A percentile compares a stretch with the other conserved stretches of the same genome.
phyloP scores from a whole-genome alignment of 441 rosid species.

The Gossypium schwendimanii region DNA sequence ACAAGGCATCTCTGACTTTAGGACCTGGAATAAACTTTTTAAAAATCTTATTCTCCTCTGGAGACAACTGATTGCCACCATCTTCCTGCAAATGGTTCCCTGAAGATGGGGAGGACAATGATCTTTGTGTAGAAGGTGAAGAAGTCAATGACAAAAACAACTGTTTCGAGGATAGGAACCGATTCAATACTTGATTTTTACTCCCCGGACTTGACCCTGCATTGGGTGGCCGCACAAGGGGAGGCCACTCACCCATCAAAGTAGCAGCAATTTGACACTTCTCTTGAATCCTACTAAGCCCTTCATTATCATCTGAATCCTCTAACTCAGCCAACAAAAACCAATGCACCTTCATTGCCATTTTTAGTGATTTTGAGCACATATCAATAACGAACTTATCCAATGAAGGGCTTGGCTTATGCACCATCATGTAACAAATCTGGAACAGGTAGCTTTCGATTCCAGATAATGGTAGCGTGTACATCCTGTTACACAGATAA shows the following conservation, averaged over 20 bases:
- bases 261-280: conserved; percentile 96
- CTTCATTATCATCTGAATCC: conserved; percentile 93
- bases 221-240: conserved; percentile 50
- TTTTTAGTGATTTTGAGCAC: conserved; percentile 74
- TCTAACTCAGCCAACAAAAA: conserved; percentile 91
- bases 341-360: conserved; percentile 96
- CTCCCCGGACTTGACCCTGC: conserved; percentile 59
- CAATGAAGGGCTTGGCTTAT: conserved; percentile 94
- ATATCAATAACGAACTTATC: conserved; percentile 96
- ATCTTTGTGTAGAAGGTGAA: conserved; percentile 64
- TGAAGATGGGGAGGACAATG: conserved; percentile 55
- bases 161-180: conserved; percentile 77
- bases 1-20: conserved; percentile 84
- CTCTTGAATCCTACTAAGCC: conserved; percentile 90
- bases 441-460: conserved; percentile 92
- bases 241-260: conserved; percentile 92
- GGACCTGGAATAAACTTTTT: conserved; percentile 89
- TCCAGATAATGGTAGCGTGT: conserved; percentile 80
- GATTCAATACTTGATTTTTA: conserved; percentile 86
- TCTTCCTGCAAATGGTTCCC: conserved; percentile 62
- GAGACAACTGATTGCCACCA: conserved; percentile 42
- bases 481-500: conserved; percentile 95
- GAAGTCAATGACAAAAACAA: conserved; percentile 72
- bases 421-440: conserved; percentile 88
- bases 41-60: conserved; percentile 77